phyloP scores from a whole-genome alignment of 192 early-diverging fungal species.

The Coemansia sp. region DNA sequence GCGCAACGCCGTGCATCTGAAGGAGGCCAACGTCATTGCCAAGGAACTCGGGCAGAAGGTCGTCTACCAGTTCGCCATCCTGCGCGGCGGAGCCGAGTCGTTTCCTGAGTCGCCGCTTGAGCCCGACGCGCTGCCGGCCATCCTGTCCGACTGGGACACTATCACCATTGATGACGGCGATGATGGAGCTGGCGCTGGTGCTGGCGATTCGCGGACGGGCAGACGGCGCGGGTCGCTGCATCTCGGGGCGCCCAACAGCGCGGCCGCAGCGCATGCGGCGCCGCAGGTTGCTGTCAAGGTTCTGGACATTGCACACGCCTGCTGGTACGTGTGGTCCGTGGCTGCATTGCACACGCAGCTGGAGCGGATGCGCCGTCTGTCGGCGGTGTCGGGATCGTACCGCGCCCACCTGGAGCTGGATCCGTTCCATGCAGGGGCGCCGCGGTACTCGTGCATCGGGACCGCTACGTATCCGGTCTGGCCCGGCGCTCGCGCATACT shows the following conservation, averaged over 20 bases:
- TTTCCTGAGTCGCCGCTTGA: constrained; percentile 48
- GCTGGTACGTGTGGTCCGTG: constrained; percentile 69
- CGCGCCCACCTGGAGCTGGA: constrained; percentile 41
- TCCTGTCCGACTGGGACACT: constrained; percentile 42
- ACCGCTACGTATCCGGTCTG: constrained; percentile 39
- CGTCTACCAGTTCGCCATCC: constrained; percentile 79
- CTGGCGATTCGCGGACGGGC: background rate
- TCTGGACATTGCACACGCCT: constrained; percentile 51
- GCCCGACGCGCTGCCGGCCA: constrained; percentile 46
- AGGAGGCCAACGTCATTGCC: constrained; percentile 90
- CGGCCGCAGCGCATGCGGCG: constrained; percentile 15
- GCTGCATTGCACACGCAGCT: constrained; percentile 60
- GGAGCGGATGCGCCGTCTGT: constrained; percentile 68
- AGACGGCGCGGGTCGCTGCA: background rate
- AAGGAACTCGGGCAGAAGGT: constrained; percentile 81
- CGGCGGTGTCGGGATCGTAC: constrained; percentile 47
- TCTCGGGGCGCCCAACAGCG: constrained; percentile 17
- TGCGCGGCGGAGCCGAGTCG: constrained; percentile 56
- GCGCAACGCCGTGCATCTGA: constrained; percentile 70
- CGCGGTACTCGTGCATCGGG: constrained; percentile 45
- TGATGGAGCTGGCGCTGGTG: background rate
- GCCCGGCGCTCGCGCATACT: constrained; percentile 43
- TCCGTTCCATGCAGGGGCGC: constrained; percentile 38
- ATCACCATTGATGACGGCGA: constrained; percentile 14
- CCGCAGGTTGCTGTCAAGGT: constrained; percentile 54